These are phyloP conservation scores for Spergularia azorica DNA, from an alignment of 179 eudicot genomes.

Conservation along the genomic window DNA sequence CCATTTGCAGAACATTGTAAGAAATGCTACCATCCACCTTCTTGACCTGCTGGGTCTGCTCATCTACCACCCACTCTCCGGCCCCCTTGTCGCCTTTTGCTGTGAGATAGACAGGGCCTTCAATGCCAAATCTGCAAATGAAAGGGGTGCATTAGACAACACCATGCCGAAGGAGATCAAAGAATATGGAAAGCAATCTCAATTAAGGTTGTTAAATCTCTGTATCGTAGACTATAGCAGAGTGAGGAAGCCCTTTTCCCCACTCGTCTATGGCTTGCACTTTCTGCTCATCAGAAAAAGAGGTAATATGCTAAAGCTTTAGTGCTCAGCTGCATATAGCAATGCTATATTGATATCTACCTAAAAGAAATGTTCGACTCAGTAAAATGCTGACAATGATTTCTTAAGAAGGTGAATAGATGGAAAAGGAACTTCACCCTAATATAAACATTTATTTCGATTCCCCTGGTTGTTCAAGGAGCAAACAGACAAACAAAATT, in stretches of 20 bases:
- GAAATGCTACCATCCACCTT: slow-evolving; percentile 63
- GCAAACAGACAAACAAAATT: background rate
- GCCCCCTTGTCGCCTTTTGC: slow-evolving; percentile 53
- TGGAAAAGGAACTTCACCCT: background rate
- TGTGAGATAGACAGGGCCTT: slow-evolving; percentile 87
- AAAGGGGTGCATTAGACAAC: background rate
- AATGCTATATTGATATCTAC: too few relatives aligned
- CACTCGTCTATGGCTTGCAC: too few relatives aligned
- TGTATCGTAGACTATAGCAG: too few relatives aligned
- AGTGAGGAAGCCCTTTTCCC: too few relatives aligned
- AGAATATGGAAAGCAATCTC: too few relatives aligned
- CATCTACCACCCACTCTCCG: slow-evolving; percentile 92
- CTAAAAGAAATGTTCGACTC: too few relatives aligned
- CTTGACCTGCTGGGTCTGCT: slow-evolving; percentile 75
- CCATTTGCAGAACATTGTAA: slow-evolving; percentile 74
- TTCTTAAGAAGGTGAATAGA: too few relatives aligned
- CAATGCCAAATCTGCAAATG: slow-evolving; percentile 75
- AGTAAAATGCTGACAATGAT: too few relatives aligned
- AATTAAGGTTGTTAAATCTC: too few relatives aligned
- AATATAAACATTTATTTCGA: background rate
- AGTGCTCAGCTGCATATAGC: too few relatives aligned
- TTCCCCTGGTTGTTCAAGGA: background rate
- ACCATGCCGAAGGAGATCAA: background rate
- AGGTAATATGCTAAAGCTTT: too few relatives aligned
- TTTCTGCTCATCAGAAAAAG: too few relatives aligned